A percentile compares a stretch with the other conserved stretches of the same genome.
These are phyloP conservation scores for Fonsecaea pedrosoi DNA, from an alignment of 2,329 filamentous ascomycete species.

Conservation along the genomic window DNA sequence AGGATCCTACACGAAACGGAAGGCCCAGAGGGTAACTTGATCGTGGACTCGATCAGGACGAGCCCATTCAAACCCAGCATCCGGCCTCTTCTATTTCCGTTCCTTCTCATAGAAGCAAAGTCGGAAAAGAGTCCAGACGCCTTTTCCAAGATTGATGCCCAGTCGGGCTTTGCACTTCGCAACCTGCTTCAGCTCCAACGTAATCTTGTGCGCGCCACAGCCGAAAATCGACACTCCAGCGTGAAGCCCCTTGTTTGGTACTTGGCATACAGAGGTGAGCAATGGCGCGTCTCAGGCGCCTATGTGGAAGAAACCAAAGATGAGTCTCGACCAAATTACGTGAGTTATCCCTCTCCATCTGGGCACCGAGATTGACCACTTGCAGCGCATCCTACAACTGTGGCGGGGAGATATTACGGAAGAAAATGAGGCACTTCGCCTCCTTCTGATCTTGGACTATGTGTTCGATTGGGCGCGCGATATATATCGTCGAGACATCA, in stretches of 20 bases:
- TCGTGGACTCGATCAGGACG: not conserved
- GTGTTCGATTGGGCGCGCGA: conserved; percentile 13
- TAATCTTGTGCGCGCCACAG: not conserved
- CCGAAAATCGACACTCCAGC: not conserved
- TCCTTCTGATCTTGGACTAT: conserved; percentile 7
- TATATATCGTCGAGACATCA: conserved; percentile 6
- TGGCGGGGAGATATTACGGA: not conserved
- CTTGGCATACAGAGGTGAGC: conserved; percentile 1
- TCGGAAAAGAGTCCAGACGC: conserved; percentile 5
- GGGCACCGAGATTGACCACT: not conserved
- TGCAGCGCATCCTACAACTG: not conserved
- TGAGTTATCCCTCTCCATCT: not conserved
- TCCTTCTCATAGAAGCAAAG: conserved; percentile 8
- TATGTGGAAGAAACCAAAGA: conserved; percentile 4
- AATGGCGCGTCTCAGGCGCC: not conserved
- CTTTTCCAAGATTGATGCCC: not conserved
- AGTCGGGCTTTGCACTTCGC: conserved; percentile 1
- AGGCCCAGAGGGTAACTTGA: not conserved
- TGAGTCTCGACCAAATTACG: not conserved
- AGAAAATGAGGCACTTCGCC: not conserved
- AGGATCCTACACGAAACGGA: not conserved
- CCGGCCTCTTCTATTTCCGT: not conserved
- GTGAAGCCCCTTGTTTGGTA: conserved; percentile 11
- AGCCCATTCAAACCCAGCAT: not conserved
- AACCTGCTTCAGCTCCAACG: conserved; percentile 6